Conservation (phyloP, 257 asterid genomes). For the Solanum gracilifrons region DNA sequence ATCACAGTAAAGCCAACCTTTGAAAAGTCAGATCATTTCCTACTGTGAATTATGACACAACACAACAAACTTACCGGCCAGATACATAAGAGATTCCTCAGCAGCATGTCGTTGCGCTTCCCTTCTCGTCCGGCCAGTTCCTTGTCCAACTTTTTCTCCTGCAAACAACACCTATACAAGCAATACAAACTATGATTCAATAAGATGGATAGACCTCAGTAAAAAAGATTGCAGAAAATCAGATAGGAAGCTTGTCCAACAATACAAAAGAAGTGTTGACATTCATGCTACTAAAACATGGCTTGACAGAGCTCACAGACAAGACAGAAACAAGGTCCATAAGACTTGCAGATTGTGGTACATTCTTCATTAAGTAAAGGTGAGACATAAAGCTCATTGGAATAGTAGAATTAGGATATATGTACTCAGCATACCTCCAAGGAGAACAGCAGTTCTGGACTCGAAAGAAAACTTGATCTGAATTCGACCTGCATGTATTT, state of each 20-base stretch:
- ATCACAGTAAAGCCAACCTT: background rate
- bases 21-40: background rate
- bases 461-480: constrained; percentile 40
- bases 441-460: constrained; percentile 49
- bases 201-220: background rate
- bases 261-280: background rate
- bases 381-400: background rate
- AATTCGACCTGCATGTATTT: constrained; percentile 68
- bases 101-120: constrained; percentile 83
- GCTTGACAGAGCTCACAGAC: background rate
- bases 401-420: background rate
- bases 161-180: constrained; percentile 70
- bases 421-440: constrained; percentile 42
- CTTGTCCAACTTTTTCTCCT: constrained; percentile 84
- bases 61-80: constrained; percentile 57
- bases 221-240: background rate
- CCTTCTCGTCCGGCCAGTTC: constrained; percentile 81
- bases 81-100: constrained; percentile 60
- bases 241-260: background rate
- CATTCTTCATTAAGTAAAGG: background rate
- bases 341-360: background rate
- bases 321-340: background rate
- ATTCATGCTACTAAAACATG: background rate
- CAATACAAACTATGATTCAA: constrained; percentile 5
- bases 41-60: background rate